Evolutionary conservation across 169 alveolate species (phyloP).

Genomic region (Cytauxzoon felis): DNA sequence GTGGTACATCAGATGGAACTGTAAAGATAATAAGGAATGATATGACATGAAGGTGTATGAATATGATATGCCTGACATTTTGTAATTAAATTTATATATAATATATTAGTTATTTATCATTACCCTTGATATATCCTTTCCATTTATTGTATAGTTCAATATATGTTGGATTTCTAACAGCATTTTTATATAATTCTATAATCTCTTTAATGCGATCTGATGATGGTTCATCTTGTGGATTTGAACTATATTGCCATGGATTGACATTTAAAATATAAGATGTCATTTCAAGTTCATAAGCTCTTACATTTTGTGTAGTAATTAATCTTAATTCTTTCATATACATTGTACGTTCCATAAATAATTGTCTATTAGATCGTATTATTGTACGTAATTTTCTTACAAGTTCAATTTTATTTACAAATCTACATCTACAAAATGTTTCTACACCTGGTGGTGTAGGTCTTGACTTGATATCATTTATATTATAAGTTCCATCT

Average conservation of each 20-base stretch:
- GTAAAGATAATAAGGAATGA: slow-evolving; percentile 1
- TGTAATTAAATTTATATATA: not conserved
- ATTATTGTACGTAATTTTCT: slow-evolving; percentile 36
- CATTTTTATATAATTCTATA: slow-evolving; percentile 32
- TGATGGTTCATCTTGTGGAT: slow-evolving; percentile 41
- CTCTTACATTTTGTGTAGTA: slow-evolving; percentile 46
- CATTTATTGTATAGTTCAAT: slow-evolving; percentile 25
- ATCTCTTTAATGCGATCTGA: slow-evolving; percentile 20
- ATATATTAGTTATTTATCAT: not conserved
- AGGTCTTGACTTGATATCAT: slow-evolving; percentile 22
- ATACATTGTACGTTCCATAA: slow-evolving; percentile 21
- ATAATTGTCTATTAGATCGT: slow-evolving; percentile 2
- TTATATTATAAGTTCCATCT: not conserved
- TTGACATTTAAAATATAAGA: slow-evolving; percentile 44
- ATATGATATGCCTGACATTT: not conserved
- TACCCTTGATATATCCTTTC: slow-evolving; percentile 8
- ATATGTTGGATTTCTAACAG: slow-evolving; percentile 36
- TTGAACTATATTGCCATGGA: slow-evolving; percentile 47
- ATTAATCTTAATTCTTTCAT: slow-evolving; percentile 53
- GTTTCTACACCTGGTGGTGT: slow-evolving; percentile 53
- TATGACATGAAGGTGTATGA: not conserved
- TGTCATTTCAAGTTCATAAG: slow-evolving; percentile 54
- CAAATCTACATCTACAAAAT: slow-evolving; percentile 46
- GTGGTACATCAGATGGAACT: slow-evolving; percentile 20
- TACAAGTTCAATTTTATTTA: slow-evolving; percentile 42